Conservation (phyloP, 345 rosid species). For the Ceriops decandra region DNA sequence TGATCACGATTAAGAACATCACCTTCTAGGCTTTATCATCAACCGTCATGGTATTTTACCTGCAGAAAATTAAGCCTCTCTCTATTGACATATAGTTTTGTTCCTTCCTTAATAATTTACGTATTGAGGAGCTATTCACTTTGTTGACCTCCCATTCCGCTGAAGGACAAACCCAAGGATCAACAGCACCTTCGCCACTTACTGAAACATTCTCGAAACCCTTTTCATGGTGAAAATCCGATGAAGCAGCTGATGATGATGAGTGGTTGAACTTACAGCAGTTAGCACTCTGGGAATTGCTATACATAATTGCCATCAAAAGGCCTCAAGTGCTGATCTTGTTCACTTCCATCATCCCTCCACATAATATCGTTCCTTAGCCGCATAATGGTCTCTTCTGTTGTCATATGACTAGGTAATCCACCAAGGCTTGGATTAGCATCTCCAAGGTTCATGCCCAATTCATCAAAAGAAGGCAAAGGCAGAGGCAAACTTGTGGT, state of each 20-base stretch:
- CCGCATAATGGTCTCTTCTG: background rate
- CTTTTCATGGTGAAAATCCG: conserved; percentile 54
- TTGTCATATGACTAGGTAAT: conserved; percentile 6
- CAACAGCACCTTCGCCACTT: conserved; percentile 50
- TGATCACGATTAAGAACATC: too few relatives aligned
- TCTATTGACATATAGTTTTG: too few relatives aligned
- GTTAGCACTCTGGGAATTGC: conserved; percentile 18
- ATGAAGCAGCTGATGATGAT: conserved; percentile 22
- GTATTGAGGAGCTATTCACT: background rate
- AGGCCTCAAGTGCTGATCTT: conserved; percentile 24
- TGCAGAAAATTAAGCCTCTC: too few relatives aligned
- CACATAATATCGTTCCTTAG: background rate
- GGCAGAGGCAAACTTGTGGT: conserved; percentile 19
- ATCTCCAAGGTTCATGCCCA: conserved; percentile 33
- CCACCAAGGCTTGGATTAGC: conserved; percentile 25
- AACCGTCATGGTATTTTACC: background rate
- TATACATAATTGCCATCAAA: conserved; percentile 23
- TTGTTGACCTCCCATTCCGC: conserved; percentile 32
- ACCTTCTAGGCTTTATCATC: too few relatives aligned
- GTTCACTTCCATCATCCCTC: conserved; percentile 8
- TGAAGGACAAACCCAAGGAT: conserved; percentile 72
- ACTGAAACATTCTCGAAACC: conserved; percentile 45
- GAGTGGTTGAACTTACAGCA: conserved; percentile 44
- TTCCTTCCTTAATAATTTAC: too few relatives aligned
- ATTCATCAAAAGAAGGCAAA: conserved; percentile 30